phyloP scores from a whole-genome alignment of 116 monocot genomes.

The Posidonia oceanica region DNA sequence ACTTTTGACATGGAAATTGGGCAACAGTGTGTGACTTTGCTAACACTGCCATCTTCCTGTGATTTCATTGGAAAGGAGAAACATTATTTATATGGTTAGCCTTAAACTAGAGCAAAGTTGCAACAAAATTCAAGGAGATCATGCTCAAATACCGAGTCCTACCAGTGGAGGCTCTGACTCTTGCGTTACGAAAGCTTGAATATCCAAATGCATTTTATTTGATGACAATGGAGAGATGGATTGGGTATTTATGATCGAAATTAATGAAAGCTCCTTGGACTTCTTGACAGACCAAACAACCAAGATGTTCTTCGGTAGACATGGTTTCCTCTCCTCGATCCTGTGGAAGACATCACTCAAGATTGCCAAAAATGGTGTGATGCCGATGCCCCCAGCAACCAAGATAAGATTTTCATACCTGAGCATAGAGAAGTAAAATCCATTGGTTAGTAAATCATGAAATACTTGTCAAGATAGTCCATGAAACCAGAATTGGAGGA shows the following conservation, averaged over 20 bases:
- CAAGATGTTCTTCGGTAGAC: slow-evolving; percentile 59
- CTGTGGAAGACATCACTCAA: slow-evolving; percentile 73
- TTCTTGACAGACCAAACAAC: slow-evolving; percentile 92
- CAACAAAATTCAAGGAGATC: background rate
- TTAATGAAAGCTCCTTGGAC: slow-evolving; percentile 73
- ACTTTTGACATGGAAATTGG: background rate
- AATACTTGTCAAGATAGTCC: background rate
- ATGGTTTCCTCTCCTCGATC: slow-evolving; percentile 34
- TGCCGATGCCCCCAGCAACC: slow-evolving; percentile 94
- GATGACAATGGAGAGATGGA: slow-evolving; percentile 30
- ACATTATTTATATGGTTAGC: background rate
- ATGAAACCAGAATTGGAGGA: background rate
- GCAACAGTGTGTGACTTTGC: background rate
- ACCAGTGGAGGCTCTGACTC: slow-evolving; percentile 72
- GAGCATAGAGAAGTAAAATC: background rate
- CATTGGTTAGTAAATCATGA: background rate
- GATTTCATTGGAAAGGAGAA: background rate
- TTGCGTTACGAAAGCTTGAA: slow-evolving; percentile 79
- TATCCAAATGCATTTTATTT: slow-evolving; percentile 50
- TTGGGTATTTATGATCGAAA: slow-evolving; percentile 39
- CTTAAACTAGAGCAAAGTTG: background rate
- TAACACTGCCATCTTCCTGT: slow-evolving; percentile 68
- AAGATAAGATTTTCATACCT: slow-evolving; percentile 96
- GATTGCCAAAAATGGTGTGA: slow-evolving; percentile 85
- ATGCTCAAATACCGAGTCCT: background rate